Percentiles rank a stretch among this genome's conserved stretches.
Conservation (phyloP, 306 rosid genomes). For the Cucumis melo region DNA sequence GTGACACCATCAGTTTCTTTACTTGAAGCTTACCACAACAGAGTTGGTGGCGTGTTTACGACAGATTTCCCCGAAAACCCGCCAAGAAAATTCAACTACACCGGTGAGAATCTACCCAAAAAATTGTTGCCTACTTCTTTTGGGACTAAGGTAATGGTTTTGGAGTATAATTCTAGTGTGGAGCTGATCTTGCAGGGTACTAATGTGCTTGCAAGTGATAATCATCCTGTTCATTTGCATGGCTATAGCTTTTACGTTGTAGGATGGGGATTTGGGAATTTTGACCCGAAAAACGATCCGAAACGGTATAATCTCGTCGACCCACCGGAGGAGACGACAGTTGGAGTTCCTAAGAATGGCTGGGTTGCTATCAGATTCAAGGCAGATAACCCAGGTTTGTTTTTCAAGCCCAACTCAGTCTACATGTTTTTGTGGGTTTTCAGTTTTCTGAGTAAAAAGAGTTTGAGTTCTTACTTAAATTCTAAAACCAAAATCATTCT, state of each 20-base stretch:
- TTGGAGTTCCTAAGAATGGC: constrained; percentile 30
- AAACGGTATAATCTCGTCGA: constrained; percentile 20
- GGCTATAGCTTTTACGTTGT: constrained; percentile 24
- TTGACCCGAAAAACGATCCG: constrained; percentile 11
- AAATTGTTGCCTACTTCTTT: constrained; percentile 15
- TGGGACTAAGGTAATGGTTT: constrained; percentile 29
- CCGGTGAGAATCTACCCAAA: constrained; percentile 14
- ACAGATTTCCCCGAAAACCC: constrained; percentile 23
- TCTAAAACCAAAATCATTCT: too few species aligned
- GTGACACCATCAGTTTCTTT: constrained; percentile 8
- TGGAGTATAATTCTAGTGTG: constrained; percentile 32
- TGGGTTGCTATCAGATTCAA: constrained; percentile 24
- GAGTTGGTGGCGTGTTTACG: constrained; percentile 7
- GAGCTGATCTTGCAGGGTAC: constrained; percentile 25
- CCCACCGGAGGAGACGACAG: constrained; percentile 29
- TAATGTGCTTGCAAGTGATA: constrained; percentile 18
- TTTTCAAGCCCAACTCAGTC: neutral
- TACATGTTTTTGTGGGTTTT: too few species aligned
- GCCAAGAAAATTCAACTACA: constrained; percentile 19
- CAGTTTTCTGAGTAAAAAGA: too few species aligned
- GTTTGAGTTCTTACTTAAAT: too few species aligned
- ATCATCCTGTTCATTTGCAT: constrained; percentile 30
- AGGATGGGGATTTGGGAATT: constrained; percentile 22
- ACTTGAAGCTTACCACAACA: constrained; percentile 12
- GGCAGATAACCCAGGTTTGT: constrained; percentile 25